Evolutionary conservation across 1,139 yeast genomes (phyloP), one percentile per base, ranked within the genome.

Genomic region (Saccharomyces hybrid): DNA sequence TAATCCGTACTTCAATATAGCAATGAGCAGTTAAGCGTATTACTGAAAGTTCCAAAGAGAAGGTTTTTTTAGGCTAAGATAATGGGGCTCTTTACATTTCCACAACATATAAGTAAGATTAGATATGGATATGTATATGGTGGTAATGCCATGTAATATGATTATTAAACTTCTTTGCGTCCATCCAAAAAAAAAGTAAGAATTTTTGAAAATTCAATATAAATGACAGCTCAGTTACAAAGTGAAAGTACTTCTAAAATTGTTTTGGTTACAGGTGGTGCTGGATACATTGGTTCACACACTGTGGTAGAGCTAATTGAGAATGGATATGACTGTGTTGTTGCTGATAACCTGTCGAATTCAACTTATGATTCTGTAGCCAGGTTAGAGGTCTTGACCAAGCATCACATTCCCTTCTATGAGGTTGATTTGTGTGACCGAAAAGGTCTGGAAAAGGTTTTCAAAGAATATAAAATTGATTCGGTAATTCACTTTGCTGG

Each of bases 271-370:
- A 86, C 95, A 32, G 95, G 95, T 49, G 95, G 95, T 54, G 89
- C 95, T 34, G 95, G 96, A 32, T 88, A 88, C 71, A 86, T 88
- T 65, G 95, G 95, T 28, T 84, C 93, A 16, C 95, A 87, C 67
- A 84, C 93, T 2, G 86, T 83, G 6, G 79, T 85, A 42, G 86
- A 84, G 61, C 76, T 87, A 55, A 69, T 86, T 55, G 77, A 81
- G 60, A 77, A 81, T 54, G 88, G 88, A 41, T 80, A 83, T 65
- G 77, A 83, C 49, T 90, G 86, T 31, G 83, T 88, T 23, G 78
- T 88, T 51, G 81, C 84, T 41, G 96, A 88, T 70, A 85, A 84
- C 67, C 75, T 86, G 58, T 73, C 78, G 64, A 87, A 85, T 66
- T 84, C 95, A 5, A 78, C 85, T 47, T 77, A 78, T 62, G 90